Evolutionary conservation across 2,329 filamentous ascomycete species (phyloP).

Genomic region (Ascochyta lentis): DNA sequence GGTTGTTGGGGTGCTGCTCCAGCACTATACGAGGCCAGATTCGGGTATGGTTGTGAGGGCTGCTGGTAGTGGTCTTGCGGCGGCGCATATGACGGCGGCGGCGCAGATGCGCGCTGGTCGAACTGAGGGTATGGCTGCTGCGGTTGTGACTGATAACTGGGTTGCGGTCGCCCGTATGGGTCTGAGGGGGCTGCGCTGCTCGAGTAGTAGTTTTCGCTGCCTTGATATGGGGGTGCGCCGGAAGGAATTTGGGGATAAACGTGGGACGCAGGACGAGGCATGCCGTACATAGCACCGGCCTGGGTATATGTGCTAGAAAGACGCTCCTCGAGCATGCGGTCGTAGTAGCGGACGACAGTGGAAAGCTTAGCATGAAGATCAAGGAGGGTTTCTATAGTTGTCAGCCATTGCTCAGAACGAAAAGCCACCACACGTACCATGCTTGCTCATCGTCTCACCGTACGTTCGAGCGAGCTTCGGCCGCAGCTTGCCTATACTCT

Average conservation of each 20-base stretch:
- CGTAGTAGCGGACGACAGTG: constrained; percentile 95
- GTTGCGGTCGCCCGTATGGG: constrained; percentile 58
- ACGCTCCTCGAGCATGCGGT: constrained; percentile 95
- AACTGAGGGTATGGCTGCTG: constrained; percentile 52
- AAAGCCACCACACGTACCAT: constrained; percentile 66
- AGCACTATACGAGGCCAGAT: constrained; percentile 31
- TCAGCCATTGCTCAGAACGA: constrained; percentile 41
- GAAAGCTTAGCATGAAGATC: constrained; percentile 95
- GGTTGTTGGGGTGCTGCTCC: constrained; percentile 32
- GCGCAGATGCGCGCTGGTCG: constrained; percentile 42
- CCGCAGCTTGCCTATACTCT: constrained; percentile 90
- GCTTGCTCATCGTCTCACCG: constrained; percentile 99
- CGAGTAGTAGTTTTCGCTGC: constrained; percentile 83
- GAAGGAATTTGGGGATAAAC: constrained; percentile 73
- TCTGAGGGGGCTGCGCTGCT: constrained; percentile 63
- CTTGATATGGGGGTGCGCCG: constrained; percentile 50
- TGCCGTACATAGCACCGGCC: constrained; percentile 58
- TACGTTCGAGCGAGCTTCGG: constrained; percentile 95
- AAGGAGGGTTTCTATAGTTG: constrained; percentile 76
- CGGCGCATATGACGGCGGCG: constrained; percentile 35
- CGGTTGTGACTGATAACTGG: constrained; percentile 55
- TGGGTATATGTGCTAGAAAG: constrained; percentile 92
- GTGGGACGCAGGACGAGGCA: constrained; percentile 59
- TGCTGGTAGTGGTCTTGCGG: constrained; percentile 46
- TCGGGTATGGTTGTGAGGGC: constrained; percentile 47